Percentiles rank a stretch among this genome's conserved stretches.
Conservation (phyloP, 306 rosid genomes). For the Sphenostylis stenocarpa region DNA sequence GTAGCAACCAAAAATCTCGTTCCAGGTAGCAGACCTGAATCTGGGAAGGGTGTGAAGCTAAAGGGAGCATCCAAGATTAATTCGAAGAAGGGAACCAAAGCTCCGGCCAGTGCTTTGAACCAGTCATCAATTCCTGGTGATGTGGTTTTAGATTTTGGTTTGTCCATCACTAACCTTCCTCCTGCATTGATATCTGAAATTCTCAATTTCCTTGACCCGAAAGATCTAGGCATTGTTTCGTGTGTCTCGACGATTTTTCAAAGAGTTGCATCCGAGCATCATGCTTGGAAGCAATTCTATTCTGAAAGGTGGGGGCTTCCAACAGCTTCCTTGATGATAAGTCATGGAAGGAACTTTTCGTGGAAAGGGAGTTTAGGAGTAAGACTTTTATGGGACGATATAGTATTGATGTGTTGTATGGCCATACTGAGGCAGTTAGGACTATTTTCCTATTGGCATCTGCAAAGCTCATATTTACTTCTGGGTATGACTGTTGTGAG, state of each 20-base stretch:
- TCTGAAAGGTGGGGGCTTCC: conserved; percentile 95
- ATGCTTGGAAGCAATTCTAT: conserved; percentile 94
- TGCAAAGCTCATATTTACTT: conserved; percentile 77
- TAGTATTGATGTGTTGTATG: conserved; percentile 74
- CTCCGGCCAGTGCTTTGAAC: conserved; percentile 26
- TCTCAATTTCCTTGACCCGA: conserved; percentile 82
- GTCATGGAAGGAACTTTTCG: conserved; percentile 85
- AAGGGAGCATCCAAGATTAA: conserved; percentile 35
- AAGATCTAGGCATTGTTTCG: conserved; percentile 82
- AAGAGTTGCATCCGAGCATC: conserved; percentile 76
- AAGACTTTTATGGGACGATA: conserved; percentile 89
- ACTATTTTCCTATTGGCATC: conserved; percentile 82
- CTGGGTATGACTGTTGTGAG: conserved; percentile 86
- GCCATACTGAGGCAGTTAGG: conserved; percentile 83
- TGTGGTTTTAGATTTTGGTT: conserved; percentile 37
- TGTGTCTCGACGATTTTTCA: conserved; percentile 71
- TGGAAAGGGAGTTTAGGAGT: conserved; percentile 94
- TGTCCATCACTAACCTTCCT: conserved; percentile 81
- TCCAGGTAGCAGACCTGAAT: conserved; percentile 34
- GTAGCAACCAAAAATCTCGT: conserved; percentile 14
- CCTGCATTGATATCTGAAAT: conserved; percentile 74
- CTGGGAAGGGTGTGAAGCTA: conserved; percentile 28
- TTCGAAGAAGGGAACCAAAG: conserved; percentile 49
- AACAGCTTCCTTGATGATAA: conserved; percentile 49
- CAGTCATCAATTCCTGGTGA: conserved; percentile 36